Evolutionary conservation across 108 stramenopile species (phyloP).

Genomic region (Epithemia pelagica): DNA sequence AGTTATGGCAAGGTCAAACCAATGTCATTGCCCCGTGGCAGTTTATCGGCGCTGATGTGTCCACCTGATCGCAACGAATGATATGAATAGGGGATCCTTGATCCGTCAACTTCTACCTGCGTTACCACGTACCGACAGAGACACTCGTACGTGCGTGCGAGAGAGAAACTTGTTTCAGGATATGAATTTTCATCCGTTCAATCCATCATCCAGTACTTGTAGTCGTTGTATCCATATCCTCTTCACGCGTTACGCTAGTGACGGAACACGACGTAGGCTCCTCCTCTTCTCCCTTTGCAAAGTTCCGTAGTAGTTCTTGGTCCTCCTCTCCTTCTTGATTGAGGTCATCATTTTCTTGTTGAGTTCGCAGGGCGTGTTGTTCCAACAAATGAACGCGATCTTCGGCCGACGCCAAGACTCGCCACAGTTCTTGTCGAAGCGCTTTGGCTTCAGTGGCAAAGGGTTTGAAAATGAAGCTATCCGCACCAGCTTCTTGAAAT

Average conservation of each 20-base stretch:
- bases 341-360: not conserved
- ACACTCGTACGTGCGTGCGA: not conserved
- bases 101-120: no score
- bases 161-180: not conserved
- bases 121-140: no score
- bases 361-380: not conserved
- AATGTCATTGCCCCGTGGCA: no score
- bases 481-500: slow-evolving; percentile 40
- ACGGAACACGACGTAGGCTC: no score
- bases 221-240: no score
- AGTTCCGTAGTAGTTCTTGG: not conserved
- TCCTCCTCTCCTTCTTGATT: not conserved
- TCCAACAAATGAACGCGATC: not conserved
- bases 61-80: no score
- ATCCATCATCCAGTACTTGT: not conserved
- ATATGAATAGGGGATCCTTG: no score
- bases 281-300: no score
- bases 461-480: slow-evolving; percentile 51
- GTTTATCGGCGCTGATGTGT: no score
- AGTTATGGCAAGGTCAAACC: no score
- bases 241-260: no score
- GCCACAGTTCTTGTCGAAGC: slow-evolving; percentile 11
- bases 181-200: not conserved
- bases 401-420: not conserved
- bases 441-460: slow-evolving; percentile 30